Conservation (phyloP, 2,329 filamentous ascomycete genomes). For the Chaetomiaceae sp. region DNA sequence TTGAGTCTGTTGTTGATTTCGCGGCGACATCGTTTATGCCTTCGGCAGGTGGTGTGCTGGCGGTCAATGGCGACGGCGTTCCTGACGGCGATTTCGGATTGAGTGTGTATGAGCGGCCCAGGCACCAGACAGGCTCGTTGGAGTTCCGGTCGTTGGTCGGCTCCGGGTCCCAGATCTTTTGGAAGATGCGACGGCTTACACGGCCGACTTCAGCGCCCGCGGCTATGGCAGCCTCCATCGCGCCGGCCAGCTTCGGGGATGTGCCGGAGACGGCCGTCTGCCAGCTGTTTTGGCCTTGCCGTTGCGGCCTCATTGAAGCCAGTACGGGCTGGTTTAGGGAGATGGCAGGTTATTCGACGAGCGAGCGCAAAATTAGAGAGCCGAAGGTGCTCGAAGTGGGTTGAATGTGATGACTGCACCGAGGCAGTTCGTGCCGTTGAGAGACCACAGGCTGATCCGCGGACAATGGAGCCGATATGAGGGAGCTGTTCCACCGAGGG, state of each 20-base stretch:
- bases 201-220: slow-evolving; percentile 55
- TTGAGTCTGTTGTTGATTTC: background rate
- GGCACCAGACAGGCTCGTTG: slow-evolving; percentile 76
- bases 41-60: slow-evolving; percentile 24
- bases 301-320: slow-evolving; percentile 18
- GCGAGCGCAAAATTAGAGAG: no score
- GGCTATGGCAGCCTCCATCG: slow-evolving; percentile 39
- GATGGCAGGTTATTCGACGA: no score
- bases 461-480: no score
- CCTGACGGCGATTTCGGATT: slow-evolving; percentile 22
- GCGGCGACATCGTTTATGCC: slow-evolving; percentile 3
- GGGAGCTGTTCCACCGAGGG: no score
- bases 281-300: slow-evolving; percentile 23
- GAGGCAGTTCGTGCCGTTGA: no score
- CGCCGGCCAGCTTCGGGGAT: slow-evolving; percentile 25
- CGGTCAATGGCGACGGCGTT: slow-evolving; percentile 12
- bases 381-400: no score
- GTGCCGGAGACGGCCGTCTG: slow-evolving; percentile 24
- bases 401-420: no score
- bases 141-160: slow-evolving; percentile 70
- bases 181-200: slow-evolving; percentile 73
- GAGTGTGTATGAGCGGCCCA: slow-evolving; percentile 54
- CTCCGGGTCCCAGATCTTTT: slow-evolving; percentile 89
- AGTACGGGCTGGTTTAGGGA: background rate
- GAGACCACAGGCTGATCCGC: no score